Conservation (phyloP, 1,284 basidiomycete genomes). For the Xanthoconium separans region DNA sequence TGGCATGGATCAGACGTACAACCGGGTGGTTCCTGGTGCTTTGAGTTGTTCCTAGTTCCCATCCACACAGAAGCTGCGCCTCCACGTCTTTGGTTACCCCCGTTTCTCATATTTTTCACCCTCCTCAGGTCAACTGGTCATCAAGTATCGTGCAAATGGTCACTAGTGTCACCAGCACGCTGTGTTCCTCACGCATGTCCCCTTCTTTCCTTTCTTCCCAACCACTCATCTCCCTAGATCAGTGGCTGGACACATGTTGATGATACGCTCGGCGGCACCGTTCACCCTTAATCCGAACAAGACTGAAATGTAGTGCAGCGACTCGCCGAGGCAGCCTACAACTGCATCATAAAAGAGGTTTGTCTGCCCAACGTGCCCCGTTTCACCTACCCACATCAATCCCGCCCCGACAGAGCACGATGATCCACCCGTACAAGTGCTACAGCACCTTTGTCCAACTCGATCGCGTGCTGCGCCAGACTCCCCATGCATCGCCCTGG, state of each 20-base stretch:
- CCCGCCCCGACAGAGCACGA: constrained; percentile 44
- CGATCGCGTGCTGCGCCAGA: constrained; percentile 46
- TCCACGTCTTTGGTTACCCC: constrained; percentile 28
- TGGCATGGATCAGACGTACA: too few species aligned
- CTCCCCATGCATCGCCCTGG: constrained; percentile 49
- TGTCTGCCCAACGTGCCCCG: not conserved
- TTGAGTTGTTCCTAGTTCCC: too few species aligned
- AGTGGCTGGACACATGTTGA: constrained; percentile 69
- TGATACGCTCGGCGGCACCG: constrained; percentile 50
- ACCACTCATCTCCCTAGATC: constrained; percentile 40
- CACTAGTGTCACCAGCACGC: too few species aligned
- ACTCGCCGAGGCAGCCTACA: constrained; percentile 50
- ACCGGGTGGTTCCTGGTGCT: too few species aligned
- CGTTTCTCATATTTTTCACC: not conserved
- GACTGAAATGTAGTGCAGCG: not conserved
- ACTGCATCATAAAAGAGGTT: constrained; percentile 63
- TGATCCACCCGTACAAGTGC: constrained; percentile 66
- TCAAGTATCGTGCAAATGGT: constrained; percentile 95
- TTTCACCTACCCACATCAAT: not conserved
- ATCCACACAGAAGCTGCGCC: too few species aligned
- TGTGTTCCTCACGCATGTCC: constrained; percentile 84
- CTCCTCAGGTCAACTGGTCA: constrained; percentile 82
- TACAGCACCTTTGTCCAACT: constrained; percentile 70
- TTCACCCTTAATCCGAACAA: not conserved
- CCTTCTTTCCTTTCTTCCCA: not conserved